Evolutionary conservation across 257 asterid genomes (phyloP), one percentile per base, ranked within the genome.

Genomic region (Solanum okadae): DNA sequence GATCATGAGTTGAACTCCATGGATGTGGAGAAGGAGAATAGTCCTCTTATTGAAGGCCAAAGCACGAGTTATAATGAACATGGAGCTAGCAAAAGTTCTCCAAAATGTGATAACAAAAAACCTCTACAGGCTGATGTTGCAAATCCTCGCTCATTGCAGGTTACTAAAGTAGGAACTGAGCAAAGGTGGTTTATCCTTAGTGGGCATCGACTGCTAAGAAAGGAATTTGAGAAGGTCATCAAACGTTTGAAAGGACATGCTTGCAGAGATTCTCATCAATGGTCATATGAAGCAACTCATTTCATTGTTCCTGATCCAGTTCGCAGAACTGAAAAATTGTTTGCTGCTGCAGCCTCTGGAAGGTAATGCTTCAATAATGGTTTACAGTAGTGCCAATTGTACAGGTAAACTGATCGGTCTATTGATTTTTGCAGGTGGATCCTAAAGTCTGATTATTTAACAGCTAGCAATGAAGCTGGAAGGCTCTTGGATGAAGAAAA

Each of bases 301-400:
- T 71, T 94, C 85, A 90, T 97, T 89, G 96, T 93, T 87, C 98
- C 99, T 0, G 98, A 96, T 86, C 98, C 98, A 15, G 49, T 97
- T 29, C 91, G 93, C 89, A 90, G 99, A 93, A 97, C 99, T 1
- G 99, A 97, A 86, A 97, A 97, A 90, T 91, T 97, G 72, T 96
- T 97, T 35, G 99, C 98, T 34, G 98, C 98, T 87, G 98, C 97
- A 13, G 98, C 99, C 33, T 95, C 99, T 65, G 99, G 99, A 93
- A 94, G 99, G 99, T 96, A 92, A 87, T 86, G 67, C 86, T 33
- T 82, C 73, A 46, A 75, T 82, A 72, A 22, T 44, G 38, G 11
- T 29, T 46, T 7, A 79, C 42, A 4, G 38, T 44, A 72, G 70
- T 44, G 49, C 33, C 82, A 13, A 46, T 33, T 52, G n/a, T 71